phyloP scores from a whole-genome alignment of 306 rosid species.

The Trichosanthes truncata region DNA sequence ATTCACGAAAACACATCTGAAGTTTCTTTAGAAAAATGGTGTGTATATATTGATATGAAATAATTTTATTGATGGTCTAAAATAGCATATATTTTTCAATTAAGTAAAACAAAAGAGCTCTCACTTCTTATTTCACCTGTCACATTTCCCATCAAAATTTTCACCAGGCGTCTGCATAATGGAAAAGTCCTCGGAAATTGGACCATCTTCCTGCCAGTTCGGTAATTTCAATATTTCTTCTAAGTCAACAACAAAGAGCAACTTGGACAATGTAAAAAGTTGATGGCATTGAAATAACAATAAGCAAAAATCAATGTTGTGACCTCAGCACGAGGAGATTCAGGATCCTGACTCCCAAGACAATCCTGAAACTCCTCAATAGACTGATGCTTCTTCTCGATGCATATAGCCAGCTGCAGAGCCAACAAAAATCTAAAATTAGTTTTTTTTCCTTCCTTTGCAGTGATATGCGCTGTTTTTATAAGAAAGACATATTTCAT shows the following conservation, averaged over 20 bases:
- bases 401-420: slow-evolving; percentile 84
- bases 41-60: not conserved
- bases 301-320: slow-evolving; percentile 1
- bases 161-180: slow-evolving; percentile 38
- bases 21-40: not conserved
- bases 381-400: slow-evolving; percentile 55
- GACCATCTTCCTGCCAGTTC: slow-evolving; percentile 57
- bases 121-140: slow-evolving; percentile 99
- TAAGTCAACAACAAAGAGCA: slow-evolving; percentile 12
- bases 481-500: not conserved
- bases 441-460: not conserved
- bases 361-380: slow-evolving; percentile 90
- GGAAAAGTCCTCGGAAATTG: slow-evolving; percentile 31
- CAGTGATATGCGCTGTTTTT: not conserved
- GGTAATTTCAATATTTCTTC: slow-evolving; percentile 14
- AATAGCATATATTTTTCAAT: not conserved
- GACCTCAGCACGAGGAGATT: slow-evolving; percentile 54
- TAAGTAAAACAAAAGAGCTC: slow-evolving; percentile 33
- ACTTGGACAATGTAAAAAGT: not conserved
- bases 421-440: slow-evolving; percentile 13
- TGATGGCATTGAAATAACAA: not conserved
- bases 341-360: slow-evolving; percentile 59
- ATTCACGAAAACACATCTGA: not conserved
- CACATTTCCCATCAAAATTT: slow-evolving; percentile 54
- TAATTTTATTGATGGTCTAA: not conserved